Percentiles rank a stretch among this genome's conserved stretches.
Conservation (phyloP, 208 protist species). For the Acanthamoeba pearcei region DNA sequence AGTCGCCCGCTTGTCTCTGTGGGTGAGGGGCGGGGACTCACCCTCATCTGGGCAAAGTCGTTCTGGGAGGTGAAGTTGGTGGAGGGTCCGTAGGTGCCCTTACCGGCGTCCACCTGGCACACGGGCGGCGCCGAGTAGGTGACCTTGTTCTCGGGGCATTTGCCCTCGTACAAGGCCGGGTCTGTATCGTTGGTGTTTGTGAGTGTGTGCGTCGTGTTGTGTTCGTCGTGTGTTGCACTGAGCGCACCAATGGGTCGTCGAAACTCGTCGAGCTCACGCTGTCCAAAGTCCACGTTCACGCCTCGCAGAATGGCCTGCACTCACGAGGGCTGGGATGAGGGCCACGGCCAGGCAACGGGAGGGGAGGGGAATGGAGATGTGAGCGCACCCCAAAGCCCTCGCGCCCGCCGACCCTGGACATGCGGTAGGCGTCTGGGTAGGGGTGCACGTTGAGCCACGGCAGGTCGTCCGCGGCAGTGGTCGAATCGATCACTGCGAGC, state of each 20-base stretch:
- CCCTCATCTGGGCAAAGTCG: conserved; percentile 40
- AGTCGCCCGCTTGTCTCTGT: no score
- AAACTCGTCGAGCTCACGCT: neutral
- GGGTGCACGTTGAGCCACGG: neutral
- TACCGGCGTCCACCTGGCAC: neutral
- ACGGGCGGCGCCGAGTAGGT: neutral
- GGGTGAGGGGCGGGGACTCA: neutral
- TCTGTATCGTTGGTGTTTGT: neutral
- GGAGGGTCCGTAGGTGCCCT: neutral
- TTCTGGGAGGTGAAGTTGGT: neutral
- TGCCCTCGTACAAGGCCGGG: neutral
- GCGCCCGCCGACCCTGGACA: neutral
- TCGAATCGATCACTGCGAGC: neutral
- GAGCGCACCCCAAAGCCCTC: neutral
- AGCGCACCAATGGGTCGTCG: neutral
- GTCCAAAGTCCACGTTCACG: neutral
- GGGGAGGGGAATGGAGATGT: neutral
- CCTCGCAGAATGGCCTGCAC: neutral
- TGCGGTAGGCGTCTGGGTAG: neutral
- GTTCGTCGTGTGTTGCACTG: neutral
- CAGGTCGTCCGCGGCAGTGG: neutral
- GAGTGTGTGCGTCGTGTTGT: neutral
- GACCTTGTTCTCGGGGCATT: neutral
- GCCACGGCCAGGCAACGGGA: neutral
- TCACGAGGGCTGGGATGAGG: neutral